These are phyloP conservation scores for Penicillium olsonii DNA, from an alignment of 2,329 filamentous ascomycete genomes.

Conservation along the genomic window DNA sequence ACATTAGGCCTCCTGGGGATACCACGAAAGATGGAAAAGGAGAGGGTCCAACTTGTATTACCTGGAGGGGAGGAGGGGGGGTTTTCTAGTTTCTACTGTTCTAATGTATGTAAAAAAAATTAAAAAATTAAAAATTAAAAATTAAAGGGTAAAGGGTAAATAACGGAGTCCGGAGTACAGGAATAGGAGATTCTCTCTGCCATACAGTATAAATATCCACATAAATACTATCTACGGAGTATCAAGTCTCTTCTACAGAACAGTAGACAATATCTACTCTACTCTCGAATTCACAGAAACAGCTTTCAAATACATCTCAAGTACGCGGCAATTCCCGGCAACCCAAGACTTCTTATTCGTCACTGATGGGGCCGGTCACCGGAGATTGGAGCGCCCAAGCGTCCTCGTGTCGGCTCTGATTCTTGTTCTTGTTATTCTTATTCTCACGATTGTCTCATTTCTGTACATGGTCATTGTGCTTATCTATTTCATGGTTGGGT, in stretches of 20 bases:
- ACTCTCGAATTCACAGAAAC: neutral
- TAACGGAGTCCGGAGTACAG: neutral
- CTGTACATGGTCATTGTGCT: no score
- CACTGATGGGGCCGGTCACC: slow-evolving; percentile 19
- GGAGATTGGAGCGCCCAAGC: slow-evolving; percentile 24
- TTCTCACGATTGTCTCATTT: neutral
- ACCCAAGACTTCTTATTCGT: slow-evolving; percentile 12
- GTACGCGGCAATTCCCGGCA: slow-evolving; percentile 25
- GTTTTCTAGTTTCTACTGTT: slow-evolving; percentile 5
- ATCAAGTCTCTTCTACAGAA: no score
- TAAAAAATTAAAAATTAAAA: neutral
- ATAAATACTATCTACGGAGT: no score
- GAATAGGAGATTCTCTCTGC: neutral
- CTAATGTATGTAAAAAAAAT: slow-evolving; percentile 1
- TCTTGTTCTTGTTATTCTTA: slow-evolving; percentile 7
- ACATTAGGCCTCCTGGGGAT: slow-evolving; percentile 31
- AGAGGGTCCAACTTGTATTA: slow-evolving; percentile 24
- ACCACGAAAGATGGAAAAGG: slow-evolving; percentile 35
- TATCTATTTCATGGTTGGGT: no score
- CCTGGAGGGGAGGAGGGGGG: slow-evolving; percentile 16
- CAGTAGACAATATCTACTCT: no score
- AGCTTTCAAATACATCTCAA: slow-evolving; percentile 1
- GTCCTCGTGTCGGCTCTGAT: slow-evolving; percentile 16
- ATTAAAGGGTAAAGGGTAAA: neutral
- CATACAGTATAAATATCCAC: no score